Evolutionary conservation across 495 filamentous ascomycete species (phyloP).

Genomic region (Hypoxylon perforatum): DNA sequence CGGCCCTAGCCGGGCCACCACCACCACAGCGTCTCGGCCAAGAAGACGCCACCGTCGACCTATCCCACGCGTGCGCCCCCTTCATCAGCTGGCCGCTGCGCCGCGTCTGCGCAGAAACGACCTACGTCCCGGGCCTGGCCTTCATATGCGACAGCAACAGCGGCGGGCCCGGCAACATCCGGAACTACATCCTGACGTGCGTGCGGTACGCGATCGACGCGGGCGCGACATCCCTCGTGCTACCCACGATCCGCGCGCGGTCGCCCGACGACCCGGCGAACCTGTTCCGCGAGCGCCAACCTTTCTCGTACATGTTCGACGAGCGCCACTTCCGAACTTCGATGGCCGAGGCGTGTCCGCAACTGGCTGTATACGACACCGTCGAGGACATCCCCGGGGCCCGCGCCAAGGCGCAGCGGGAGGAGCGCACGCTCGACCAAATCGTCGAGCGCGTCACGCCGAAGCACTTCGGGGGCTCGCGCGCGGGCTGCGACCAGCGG

Average conservation of each 20-base stretch:
- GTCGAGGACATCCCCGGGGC: slow-evolving; percentile 53
- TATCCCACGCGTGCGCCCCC: slow-evolving; percentile 51
- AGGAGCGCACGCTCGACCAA: slow-evolving; percentile 35
- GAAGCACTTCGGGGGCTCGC: slow-evolving; percentile 50
- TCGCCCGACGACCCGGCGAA: slow-evolving; percentile 45
- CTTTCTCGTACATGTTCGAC: slow-evolving; percentile 60
- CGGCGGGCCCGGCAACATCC: slow-evolving; percentile 63
- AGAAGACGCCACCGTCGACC: slow-evolving; percentile 27
- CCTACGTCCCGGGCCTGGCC: slow-evolving; percentile 51
- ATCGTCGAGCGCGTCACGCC: slow-evolving; percentile 55
- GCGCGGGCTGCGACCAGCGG: slow-evolving; percentile 54
- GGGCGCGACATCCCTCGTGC: slow-evolving; percentile 56
- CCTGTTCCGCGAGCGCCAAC: slow-evolving; percentile 44
- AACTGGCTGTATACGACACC: slow-evolving; percentile 51
- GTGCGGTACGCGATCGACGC: slow-evolving; percentile 62
- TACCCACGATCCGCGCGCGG: slow-evolving; percentile 56
- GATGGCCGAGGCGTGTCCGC: slow-evolving; percentile 52
- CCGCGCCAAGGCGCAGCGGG: slow-evolving; percentile 11
- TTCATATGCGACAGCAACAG: slow-evolving; percentile 64
- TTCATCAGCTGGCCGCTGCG: slow-evolving; percentile 60
- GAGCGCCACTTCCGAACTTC: slow-evolving; percentile 52
- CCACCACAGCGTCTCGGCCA: background rate
- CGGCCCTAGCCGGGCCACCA: background rate
- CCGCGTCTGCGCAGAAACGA: slow-evolving; percentile 56
- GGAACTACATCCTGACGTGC: slow-evolving; percentile 64